phyloP scores from a whole-genome alignment of 176 grass and related monocot genomes.

The Oryza meridionalis region DNA sequence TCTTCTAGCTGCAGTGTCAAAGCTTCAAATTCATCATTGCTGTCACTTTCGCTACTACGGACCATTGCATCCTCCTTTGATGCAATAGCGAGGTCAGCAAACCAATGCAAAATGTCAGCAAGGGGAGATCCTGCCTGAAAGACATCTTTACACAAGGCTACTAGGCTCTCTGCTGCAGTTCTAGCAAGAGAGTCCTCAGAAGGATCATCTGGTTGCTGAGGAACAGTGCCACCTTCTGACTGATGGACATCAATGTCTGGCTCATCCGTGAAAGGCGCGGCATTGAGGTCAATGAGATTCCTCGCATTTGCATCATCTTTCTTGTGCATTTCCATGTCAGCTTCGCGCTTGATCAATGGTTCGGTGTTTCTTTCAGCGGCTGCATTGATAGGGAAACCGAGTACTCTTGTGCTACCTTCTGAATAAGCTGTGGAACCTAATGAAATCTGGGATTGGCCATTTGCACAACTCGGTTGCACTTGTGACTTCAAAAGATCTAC shows the following conservation, averaged over 20 bases:
- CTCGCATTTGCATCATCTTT: conserved; percentile 35
- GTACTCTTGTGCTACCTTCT: conserved; percentile 30
- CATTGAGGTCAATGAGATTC: conserved; percentile 70
- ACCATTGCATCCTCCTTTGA: conserved; percentile 33
- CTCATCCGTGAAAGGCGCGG: conserved; percentile 55
- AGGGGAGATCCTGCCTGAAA: conserved; percentile 10
- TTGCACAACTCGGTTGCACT: conserved; percentile 29
- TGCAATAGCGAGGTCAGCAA: conserved; percentile 50
- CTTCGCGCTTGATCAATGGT: neutral
- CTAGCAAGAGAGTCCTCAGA: conserved; percentile 40
- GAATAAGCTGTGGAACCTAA: conserved; percentile 29
- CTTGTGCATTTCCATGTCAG: conserved; percentile 37
- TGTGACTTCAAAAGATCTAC: conserved; percentile 38
- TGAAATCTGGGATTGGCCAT: conserved; percentile 35
- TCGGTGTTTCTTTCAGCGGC: conserved; percentile 13
- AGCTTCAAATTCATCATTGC: conserved; percentile 60
- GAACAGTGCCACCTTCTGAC: conserved; percentile 24
- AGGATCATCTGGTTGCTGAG: conserved; percentile 42
- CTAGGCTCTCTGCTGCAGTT: conserved; percentile 55
- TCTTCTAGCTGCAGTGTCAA: conserved; percentile 58
- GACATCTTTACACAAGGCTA: conserved; percentile 48
- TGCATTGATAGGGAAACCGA: conserved; percentile 24
- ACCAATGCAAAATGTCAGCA: conserved; percentile 64
- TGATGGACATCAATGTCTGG: conserved; percentile 25
- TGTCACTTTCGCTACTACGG: conserved; percentile 7